These are phyloP conservation scores for Cryptosporidium viatorum DNA, from an alignment of 169 alveolate genomes.

Conservation along the genomic window DNA sequence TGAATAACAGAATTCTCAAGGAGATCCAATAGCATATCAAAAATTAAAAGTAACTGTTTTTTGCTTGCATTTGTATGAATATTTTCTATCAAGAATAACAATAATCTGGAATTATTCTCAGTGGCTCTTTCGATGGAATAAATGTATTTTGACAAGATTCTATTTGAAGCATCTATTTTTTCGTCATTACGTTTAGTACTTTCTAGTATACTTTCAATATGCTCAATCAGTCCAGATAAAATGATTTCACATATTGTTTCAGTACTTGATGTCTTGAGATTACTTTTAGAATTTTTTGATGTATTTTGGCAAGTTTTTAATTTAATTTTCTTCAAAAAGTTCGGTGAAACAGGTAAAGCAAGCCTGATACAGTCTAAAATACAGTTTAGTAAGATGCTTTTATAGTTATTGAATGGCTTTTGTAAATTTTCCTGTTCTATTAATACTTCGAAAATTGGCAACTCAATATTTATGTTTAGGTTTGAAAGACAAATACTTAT, in stretches of 20 bases:
- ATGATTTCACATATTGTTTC: neutral
- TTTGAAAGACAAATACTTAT: conserved; percentile 34
- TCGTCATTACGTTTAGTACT: neutral
- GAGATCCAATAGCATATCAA: neutral
- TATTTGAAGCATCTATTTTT: neutral
- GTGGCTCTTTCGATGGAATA: conserved; percentile 27
- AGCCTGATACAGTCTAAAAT: conserved; percentile 44
- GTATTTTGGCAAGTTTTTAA: neutral
- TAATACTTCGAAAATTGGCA: conserved; percentile 20
- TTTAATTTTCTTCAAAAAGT: neutral
- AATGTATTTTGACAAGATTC: neutral
- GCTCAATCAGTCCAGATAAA: conserved; percentile 82
- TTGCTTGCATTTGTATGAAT: neutral
- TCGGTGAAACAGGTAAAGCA: conserved; percentile 22
- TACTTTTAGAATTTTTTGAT: neutral
- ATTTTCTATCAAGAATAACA: neutral
- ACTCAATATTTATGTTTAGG: neutral
- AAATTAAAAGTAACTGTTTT: neutral
- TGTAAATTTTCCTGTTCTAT: conserved; percentile 12
- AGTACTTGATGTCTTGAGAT: neutral
- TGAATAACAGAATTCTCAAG: neutral
- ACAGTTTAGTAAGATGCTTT: conserved; percentile 17
- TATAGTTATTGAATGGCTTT: neutral
- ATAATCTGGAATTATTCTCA: conserved; percentile 3
- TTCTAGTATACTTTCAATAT: conserved; percentile 79